Percentiles rank a stretch among this genome's conserved stretches.
phyloP scores from a whole-genome alignment of 176 grass and related monocot species.

The Echinochloa phyllopogon region DNA sequence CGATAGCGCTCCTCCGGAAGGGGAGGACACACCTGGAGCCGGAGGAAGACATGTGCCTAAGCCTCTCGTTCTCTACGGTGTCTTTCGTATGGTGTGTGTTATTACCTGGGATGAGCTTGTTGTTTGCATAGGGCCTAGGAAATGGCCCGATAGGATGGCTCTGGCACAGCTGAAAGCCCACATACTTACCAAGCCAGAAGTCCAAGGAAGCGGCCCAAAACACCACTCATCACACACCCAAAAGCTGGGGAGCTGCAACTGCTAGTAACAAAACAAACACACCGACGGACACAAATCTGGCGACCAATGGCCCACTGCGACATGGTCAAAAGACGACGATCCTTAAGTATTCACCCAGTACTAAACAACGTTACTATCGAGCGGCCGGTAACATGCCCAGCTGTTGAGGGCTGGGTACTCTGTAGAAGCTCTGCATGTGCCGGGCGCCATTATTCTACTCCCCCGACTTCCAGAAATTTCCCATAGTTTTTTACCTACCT shows the following conservation, averaged over 20 bases:
- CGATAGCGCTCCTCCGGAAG: too few relatives aligned
- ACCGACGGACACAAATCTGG: neutral
- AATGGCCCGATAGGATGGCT: too few relatives aligned
- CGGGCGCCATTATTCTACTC: conserved; percentile 9
- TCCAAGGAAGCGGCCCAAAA: neutral
- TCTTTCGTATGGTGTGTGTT: too few relatives aligned
- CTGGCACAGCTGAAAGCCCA: neutral
- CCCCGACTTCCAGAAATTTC: conserved; percentile 23
- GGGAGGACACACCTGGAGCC: too few relatives aligned
- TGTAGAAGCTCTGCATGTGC: conserved; percentile 41
- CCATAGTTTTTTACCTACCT: conserved; percentile 16
- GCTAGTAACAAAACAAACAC: neutral
- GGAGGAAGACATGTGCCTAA: too few relatives aligned
- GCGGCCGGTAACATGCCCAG: conserved; percentile 7
- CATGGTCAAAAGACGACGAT: neutral
- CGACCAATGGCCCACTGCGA: neutral
- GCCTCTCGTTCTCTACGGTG: too few relatives aligned
- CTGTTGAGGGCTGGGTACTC: neutral
- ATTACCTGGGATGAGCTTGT: too few relatives aligned
- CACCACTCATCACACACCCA: neutral
- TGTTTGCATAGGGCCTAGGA: too few relatives aligned
- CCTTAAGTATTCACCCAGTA: neutral
- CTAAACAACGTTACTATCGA: neutral
- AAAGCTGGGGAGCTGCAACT: neutral
- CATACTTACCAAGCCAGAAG: neutral